These are phyloP conservation scores for Globisporangium irregulare DNA, from an alignment of 352 stramenopile species.

Conservation along the genomic window DNA sequence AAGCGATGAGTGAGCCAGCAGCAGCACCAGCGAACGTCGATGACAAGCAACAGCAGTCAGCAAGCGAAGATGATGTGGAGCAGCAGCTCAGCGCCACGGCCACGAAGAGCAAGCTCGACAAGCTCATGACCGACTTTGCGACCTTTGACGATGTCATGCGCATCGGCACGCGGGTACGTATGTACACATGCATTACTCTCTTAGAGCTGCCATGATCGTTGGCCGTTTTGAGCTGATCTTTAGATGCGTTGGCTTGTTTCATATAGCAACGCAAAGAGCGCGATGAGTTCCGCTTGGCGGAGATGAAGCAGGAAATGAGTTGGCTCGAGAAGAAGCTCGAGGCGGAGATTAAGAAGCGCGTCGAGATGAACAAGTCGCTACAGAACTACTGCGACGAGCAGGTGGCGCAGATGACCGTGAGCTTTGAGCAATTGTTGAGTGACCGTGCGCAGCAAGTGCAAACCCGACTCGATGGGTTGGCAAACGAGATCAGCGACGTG, in stretches of 20 bases:
- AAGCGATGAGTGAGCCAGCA: not conserved
- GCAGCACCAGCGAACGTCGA: not conserved
- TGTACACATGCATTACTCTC: not conserved
- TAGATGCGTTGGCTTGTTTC: not conserved
- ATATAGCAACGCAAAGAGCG: constrained; percentile 87
- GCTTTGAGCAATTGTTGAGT: constrained; percentile 79
- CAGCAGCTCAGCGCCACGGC: constrained; percentile 56
- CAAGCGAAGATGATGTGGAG: constrained; percentile 8
- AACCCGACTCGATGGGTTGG: constrained; percentile 61
- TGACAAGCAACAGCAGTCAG: constrained; percentile 8
- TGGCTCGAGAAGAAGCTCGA: constrained; percentile 90
- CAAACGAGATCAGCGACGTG: constrained; percentile 79
- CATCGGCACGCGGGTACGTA: constrained; percentile 64
- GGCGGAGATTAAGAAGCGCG: constrained; percentile 91
- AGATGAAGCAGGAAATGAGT: constrained; percentile 92
- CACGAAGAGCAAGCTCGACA: constrained; percentile 80
- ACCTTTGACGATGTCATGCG: constrained; percentile 87
- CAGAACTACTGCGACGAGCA: constrained; percentile 90
- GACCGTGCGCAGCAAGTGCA: constrained; percentile 75
- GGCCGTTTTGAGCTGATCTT: not conserved
- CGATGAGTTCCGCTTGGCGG: constrained; percentile 90
- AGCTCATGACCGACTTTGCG: constrained; percentile 84
- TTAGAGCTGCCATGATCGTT: not conserved
- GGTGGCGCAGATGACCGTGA: constrained; percentile 78
- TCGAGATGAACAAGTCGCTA: constrained; percentile 93